phyloP scores from a whole-genome alignment of 1,284 basidiomycete species.

The Tylopilus sp. region DNA sequence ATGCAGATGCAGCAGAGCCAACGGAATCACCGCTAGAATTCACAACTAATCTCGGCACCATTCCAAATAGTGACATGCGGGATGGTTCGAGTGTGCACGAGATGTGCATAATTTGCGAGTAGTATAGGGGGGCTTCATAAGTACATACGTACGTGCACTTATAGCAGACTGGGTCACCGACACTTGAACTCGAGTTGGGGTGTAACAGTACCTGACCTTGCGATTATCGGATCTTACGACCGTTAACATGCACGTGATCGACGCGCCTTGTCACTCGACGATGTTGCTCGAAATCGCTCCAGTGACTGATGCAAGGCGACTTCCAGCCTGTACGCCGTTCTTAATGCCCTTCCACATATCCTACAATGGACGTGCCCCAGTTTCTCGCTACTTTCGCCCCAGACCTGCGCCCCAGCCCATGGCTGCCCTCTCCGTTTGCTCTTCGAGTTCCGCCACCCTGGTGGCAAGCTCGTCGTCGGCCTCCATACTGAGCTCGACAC shows the following conservation, averaged over 20 bases:
- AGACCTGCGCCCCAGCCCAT: slow-evolving; percentile 39
- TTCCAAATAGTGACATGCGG: neutral
- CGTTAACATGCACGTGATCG: slow-evolving; percentile 19
- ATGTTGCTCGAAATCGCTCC: slow-evolving; percentile 27
- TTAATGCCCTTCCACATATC: slow-evolving; percentile 79
- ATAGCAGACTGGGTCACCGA: neutral
- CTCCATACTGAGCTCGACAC: slow-evolving; percentile 6
- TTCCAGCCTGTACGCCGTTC: slow-evolving; percentile 46
- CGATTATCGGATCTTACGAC: too few relatives aligned
- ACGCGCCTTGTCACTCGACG: neutral
- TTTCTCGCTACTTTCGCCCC: slow-evolving; percentile 68
- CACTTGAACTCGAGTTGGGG: neutral
- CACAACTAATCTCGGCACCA: slow-evolving; percentile 10
- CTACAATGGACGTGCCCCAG: slow-evolving; percentile 65
- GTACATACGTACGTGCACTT: neutral
- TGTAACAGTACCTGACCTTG: too few relatives aligned
- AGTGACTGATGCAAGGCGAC: slow-evolving; percentile 3
- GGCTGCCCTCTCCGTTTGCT: slow-evolving; percentile 9
- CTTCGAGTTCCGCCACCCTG: slow-evolving; percentile 18
- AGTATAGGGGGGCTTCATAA: neutral
- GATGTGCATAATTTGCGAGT: neutral
- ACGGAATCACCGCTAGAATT: slow-evolving; percentile 10
- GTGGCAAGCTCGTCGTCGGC: slow-evolving; percentile 14
- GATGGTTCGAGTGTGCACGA: neutral
- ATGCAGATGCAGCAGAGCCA: slow-evolving; percentile 18